phyloP scores from a whole-genome alignment of 192 early-diverging fungal species.

The Linnemannia zychae region DNA sequence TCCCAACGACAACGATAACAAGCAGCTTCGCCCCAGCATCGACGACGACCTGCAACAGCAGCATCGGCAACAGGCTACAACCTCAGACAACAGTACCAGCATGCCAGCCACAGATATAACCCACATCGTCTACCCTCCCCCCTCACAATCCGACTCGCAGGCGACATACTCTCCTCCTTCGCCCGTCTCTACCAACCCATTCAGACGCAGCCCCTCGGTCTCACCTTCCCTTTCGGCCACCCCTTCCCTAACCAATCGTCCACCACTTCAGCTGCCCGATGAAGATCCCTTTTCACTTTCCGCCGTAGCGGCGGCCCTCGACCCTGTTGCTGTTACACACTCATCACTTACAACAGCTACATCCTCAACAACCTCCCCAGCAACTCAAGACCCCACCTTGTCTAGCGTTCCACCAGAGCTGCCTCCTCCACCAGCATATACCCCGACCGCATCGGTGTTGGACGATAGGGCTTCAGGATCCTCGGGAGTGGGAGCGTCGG shows the following conservation, averaged over 20 bases:
- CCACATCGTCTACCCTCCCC: constrained; percentile 3
- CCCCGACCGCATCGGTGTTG: not conserved
- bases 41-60: not conserved
- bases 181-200: constrained; percentile 38
- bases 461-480: constrained; percentile 1
- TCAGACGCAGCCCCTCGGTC: constrained; percentile 35
- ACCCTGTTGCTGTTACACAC: not conserved
- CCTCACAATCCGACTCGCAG: not conserved
- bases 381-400: not conserved
- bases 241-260: not conserved
- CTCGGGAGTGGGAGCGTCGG: not conserved
- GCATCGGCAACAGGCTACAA: not conserved
- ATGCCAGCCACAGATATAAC: constrained; percentile 11
- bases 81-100: not conserved
- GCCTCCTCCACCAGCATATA: constrained; percentile 42
- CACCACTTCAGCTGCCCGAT: not conserved
- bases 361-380: not conserved
- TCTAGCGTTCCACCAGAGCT: constrained; percentile 20
- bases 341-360: not conserved
- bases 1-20: constrained; percentile 7
- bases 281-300: constrained; percentile 42
- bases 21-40: not conserved
- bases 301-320: not conserved
- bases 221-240: constrained; percentile 1
- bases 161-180: constrained; percentile 8